Percentiles rank a stretch among this genome's conserved stretches.
Evolutionary conservation across 495 filamentous ascomycete species (phyloP).

Genomic region (Aspergillus funiculosus): DNA sequence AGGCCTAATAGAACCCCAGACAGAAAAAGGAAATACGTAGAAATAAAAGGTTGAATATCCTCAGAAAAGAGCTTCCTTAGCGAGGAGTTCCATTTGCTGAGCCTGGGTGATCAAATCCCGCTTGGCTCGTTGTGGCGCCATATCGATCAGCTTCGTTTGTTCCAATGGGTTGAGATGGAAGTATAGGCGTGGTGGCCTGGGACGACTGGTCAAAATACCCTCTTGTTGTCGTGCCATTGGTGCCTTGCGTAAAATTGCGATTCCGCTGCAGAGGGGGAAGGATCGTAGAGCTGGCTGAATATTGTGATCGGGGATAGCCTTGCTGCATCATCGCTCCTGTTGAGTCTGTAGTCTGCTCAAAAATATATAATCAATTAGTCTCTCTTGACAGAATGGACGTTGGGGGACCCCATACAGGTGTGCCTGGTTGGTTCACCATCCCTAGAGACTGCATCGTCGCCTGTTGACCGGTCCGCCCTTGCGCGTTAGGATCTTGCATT

Average conservation of each 20-base stretch:
- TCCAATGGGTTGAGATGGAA: conserved; percentile 36
- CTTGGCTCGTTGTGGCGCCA: conserved; percentile 25
- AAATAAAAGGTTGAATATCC: not conserved
- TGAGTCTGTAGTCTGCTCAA: conserved; percentile 36
- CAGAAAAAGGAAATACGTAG: conserved; percentile 13
- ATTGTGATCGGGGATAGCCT: conserved; percentile 35
- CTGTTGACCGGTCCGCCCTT: conserved; percentile 35
- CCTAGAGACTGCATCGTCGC: conserved; percentile 39
- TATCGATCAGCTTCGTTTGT: conserved; percentile 33
- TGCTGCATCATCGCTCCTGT: conserved; percentile 40
- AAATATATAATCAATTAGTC: conserved; percentile 28
- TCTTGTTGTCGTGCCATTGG: conserved; percentile 28
- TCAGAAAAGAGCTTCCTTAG: conserved; percentile 15
- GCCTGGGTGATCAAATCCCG: conserved; percentile 28
- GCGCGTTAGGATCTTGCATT: conserved; percentile 36
- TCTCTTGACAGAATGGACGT: conserved; percentile 21
- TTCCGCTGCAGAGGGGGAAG: conserved; percentile 39
- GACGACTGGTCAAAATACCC: conserved; percentile 34
- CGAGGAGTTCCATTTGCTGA: conserved; percentile 35
- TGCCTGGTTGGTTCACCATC: conserved; percentile 39
- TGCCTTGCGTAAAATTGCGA: conserved; percentile 30
- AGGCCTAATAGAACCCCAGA: conserved; percentile 8
- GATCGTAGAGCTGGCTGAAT: conserved; percentile 30
- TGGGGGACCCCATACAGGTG: conserved; percentile 38
- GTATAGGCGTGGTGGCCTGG: conserved; percentile 35